phyloP scores from a whole-genome alignment of 2,329 filamentous ascomycete genomes.

The Cladophialophora immunda region DNA sequence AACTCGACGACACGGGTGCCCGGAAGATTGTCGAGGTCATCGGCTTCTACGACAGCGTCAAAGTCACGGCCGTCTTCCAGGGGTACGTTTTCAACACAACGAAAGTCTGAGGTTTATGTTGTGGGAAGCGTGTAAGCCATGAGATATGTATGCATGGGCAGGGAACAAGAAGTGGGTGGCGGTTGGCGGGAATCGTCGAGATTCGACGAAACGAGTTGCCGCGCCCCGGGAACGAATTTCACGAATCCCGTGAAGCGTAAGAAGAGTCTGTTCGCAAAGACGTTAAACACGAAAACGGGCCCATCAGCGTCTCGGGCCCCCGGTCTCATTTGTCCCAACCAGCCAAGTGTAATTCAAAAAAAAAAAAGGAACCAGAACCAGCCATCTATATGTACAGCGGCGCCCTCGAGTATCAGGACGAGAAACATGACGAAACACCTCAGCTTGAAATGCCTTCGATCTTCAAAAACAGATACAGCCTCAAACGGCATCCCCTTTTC shows the following conservation, averaged over 20 bases:
- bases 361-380: not conserved
- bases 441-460: not conserved
- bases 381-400: not conserved
- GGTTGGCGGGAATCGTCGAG: not conserved
- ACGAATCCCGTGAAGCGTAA: not conserved
- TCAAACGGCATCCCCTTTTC: not conserved
- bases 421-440: not conserved
- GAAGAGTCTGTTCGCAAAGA: not conserved
- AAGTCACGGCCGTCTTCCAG: slow-evolving; percentile 30
- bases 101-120: slow-evolving; percentile 1
- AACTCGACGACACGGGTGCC: slow-evolving; percentile 7
- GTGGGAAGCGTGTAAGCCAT: not conserved
- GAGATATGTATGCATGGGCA: not conserved
- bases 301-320: not conserved
- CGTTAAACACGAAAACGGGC: not conserved
- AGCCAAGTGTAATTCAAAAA: not conserved
- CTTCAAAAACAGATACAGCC: not conserved
- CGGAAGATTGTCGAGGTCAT: slow-evolving; percentile 32
- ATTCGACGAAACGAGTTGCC: not conserved
- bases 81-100: slow-evolving; percentile 28
- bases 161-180: not conserved
- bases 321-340: not conserved
- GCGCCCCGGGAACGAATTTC: not conserved
- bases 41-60: slow-evolving; percentile 31
- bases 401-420: not conserved